These are phyloP conservation scores for Henckelia pumila DNA, from an alignment of 257 asterid species.

Conservation along the genomic window DNA sequence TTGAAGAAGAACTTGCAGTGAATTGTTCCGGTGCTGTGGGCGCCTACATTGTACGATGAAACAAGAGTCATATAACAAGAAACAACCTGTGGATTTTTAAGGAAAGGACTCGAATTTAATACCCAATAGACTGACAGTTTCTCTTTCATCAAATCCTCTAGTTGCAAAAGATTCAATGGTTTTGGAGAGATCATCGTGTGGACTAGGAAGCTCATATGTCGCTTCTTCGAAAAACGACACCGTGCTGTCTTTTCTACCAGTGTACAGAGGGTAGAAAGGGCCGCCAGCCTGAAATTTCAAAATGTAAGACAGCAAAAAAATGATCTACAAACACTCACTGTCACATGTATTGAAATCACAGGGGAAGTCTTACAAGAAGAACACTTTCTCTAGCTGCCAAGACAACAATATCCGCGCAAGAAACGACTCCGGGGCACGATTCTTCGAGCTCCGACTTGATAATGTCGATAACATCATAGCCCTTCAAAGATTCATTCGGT, in stretches of 20 bases:
- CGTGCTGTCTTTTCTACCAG: slow-evolving; percentile 66
- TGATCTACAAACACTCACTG: neutral
- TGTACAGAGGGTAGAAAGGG: slow-evolving; percentile 69
- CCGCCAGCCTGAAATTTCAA: slow-evolving; percentile 68
- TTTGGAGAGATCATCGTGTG: slow-evolving; percentile 39
- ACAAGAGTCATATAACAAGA: slow-evolving; percentile 1
- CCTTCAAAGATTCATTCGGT: slow-evolving; percentile 56
- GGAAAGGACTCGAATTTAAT: neutral
- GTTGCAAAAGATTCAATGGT: slow-evolving; percentile 42
- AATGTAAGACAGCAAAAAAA: neutral
- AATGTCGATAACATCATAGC: slow-evolving; percentile 50
- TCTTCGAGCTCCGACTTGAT: slow-evolving; percentile 39
- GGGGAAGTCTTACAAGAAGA: slow-evolving; percentile 41
- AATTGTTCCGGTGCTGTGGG: slow-evolving; percentile 75
- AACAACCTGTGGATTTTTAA: neutral
- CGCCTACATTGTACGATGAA: slow-evolving; percentile 37
- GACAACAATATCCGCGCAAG: slow-evolving; percentile 28
- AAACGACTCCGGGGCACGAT: neutral
- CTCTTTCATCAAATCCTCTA: slow-evolving; percentile 61
- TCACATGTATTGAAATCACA: neutral
- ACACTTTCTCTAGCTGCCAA: slow-evolving; percentile 84
- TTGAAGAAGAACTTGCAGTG: slow-evolving; percentile 57
- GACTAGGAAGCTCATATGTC: slow-evolving; percentile 51
- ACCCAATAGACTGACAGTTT: slow-evolving; percentile 69
- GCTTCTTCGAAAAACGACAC: slow-evolving; percentile 39